Evolutionary conservation across 1,284 basidiomycete species (phyloP), one percentile per base, ranked within the genome.

Genomic region (Gymnopus androsaceus): DNA sequence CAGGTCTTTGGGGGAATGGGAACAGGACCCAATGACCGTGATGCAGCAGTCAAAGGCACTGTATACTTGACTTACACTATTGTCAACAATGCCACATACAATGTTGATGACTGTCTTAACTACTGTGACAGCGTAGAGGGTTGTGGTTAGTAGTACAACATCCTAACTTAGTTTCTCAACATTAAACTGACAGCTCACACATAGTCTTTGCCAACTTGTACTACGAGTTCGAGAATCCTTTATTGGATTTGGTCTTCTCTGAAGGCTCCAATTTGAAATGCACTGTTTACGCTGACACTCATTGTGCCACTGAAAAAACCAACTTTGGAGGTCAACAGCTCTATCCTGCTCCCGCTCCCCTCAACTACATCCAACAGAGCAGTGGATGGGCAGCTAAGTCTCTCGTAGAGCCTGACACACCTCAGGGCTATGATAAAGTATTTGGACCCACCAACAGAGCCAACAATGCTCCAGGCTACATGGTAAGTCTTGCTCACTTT

Each of bases 261-360:
- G n/a, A n/a, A n/a, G n/a, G n/a, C 14, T 78, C 75, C 1, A 76
- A 77, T 55, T 67, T 77, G 60, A 77, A 76, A 61, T 78, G 76
- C 49, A 74, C 71, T 1, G 60, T 72, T 0, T 78, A 74, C 57
- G 72, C 65, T 14, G 74, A 74, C 48, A 56, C 67, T 19, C 71
- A 73, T 60, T 63, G 63, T 0, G 68, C 67, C 2, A n/a, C n/a
- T n/a, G n/a, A n/a, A n/a, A n/a, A n/a, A n/a, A n/a, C n/a, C 69
- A 73, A 54, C 65, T 66, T 0, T 63, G n/a, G n/a, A n/a, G n/a
- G n/a, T n/a, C n/a, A n/a, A n/a, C n/a, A n/a, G n/a, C n/a, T n/a
- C n/a, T n/a, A 66, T 15, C 59, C 67, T 5, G 64, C 58, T 17
- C 71, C 74, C 1, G 66, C 67, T 1, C 65, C 63, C n/a, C 49